Evolutionary conservation across 2,329 filamentous ascomycete genomes (phyloP), one percentile per base, ranked within the genome.

Genomic region (Elsinoe necatrix): DNA sequence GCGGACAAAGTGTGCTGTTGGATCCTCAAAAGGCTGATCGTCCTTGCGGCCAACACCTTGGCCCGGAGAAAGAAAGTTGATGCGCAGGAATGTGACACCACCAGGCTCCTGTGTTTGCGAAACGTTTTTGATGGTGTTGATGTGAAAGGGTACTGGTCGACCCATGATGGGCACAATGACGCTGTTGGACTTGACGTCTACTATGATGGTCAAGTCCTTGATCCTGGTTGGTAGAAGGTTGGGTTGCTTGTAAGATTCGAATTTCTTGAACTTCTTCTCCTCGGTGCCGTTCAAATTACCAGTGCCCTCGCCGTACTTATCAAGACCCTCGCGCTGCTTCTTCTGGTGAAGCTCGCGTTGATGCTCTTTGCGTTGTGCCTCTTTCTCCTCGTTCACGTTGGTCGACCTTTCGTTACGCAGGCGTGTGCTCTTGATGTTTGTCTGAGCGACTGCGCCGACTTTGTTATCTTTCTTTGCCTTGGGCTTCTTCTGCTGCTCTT

Each of bases 161-260:
- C 93, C 93, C 89, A 98, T 95, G 65, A 98, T 92, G 2, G 95
- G 93, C 42, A 98, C 81, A 54, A 98, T 86, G 58, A 98, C 83
- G 0, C 92, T 96, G 57, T 82, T 82, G 65, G 89, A 93, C 76
- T 95, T 97, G 63, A 82, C 80, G 68, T 98, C 93, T 12, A 97
- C 89, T 20, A 95, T 81, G 60, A 98, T 89, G 60, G 88, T 85
- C 57, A 97, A 77, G 65, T 95, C 92, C 69, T 87, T 86, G 62
- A 95, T 84, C 66, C 84, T 85, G 12, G 80, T 68, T 1, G 93
- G 93, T 55, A 98, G 83, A 71, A 97, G 92, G 64, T 95, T 95
- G 70, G 97, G 93, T 59, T 92, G 84, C 77, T 97, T 98, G 76
- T 98, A 98, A 0, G 93, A 98, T 72, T 98, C 93, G 68, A 97